phyloP scores from a whole-genome alignment of 768 basidiomycete genomes.

The Russula foetens region DNA sequence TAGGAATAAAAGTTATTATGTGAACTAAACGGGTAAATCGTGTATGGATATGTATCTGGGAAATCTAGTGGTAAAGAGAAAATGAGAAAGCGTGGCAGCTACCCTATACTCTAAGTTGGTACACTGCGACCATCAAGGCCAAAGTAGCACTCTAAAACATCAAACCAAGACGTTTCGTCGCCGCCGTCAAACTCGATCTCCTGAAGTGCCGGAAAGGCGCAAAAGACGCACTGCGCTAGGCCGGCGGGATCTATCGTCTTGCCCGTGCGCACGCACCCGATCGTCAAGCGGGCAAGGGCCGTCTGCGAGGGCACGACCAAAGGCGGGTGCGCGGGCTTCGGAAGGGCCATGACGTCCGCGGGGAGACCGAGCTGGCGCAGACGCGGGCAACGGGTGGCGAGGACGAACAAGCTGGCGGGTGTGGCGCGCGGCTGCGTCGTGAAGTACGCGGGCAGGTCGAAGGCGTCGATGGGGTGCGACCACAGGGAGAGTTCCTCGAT shows the following conservation, averaged over 20 bases:
- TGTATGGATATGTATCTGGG: too few relatives aligned
- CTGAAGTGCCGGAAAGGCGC: constrained; percentile 14
- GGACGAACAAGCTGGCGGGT: constrained; percentile 17
- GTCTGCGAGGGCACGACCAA: constrained; percentile 8
- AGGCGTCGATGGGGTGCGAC: constrained; percentile 18
- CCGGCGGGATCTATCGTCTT: constrained; percentile 10
- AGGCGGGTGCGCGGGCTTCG: constrained; percentile 1
- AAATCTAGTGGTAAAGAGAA: not conserved
- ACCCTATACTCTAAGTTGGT: not conserved
- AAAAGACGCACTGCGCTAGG: constrained; percentile 17
- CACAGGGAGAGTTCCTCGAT: constrained; percentile 25
- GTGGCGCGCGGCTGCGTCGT: constrained; percentile 21
- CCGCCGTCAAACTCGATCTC: constrained; percentile 18
- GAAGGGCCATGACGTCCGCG: constrained; percentile 17
- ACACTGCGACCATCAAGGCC: constrained; percentile 3
- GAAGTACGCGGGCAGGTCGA: constrained; percentile 19
- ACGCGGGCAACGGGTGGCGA: constrained; percentile 23
- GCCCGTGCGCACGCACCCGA: constrained; percentile 21
- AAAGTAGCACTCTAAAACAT: constrained; percentile 14
- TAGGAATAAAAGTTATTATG: constrained; percentile 2
- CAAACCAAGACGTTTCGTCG: constrained; percentile 15
- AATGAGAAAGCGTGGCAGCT: not conserved
- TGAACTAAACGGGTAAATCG: not conserved
- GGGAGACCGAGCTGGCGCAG: constrained; percentile 21
- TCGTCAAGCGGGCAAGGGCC: constrained; percentile 16